phyloP scores from a whole-genome alignment of 2,329 filamentous ascomycete genomes.

The Thelonectria olida region DNA sequence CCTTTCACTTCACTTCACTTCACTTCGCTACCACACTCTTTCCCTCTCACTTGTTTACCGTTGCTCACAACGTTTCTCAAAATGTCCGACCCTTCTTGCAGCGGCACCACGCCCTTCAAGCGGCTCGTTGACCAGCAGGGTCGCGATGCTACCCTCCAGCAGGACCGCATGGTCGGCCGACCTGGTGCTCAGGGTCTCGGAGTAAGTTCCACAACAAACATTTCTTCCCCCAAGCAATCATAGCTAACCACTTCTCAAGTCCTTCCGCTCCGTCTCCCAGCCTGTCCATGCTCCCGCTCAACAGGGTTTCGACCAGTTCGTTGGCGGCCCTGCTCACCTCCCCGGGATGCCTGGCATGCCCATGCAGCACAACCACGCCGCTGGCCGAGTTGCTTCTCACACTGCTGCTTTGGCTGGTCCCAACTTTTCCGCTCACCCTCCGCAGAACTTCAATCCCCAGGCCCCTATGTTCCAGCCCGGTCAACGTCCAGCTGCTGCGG shows the following conservation, averaged over 20 bases:
- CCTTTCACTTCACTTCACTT: background rate
- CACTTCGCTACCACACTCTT: background rate
- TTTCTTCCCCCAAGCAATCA: background rate
- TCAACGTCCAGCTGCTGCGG: too few relatives aligned
- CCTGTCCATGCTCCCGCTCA: conserved; percentile 39
- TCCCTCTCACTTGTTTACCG: background rate
- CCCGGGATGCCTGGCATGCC: conserved; percentile 34
- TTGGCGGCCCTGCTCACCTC: conserved; percentile 41
- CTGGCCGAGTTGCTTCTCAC: conserved; percentile 46
- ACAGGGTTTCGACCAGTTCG: conserved; percentile 49
- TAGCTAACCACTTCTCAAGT: conserved; percentile 33
- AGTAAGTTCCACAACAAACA: conserved; percentile 39
- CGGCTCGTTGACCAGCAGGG: conserved; percentile 53
- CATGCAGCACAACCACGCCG: conserved; percentile 45
- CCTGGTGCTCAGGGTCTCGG: conserved; percentile 38
- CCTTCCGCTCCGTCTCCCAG: conserved; percentile 47
- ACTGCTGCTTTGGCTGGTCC: conserved; percentile 40
- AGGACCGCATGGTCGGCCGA: conserved; percentile 49
- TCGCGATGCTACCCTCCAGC: conserved; percentile 52
- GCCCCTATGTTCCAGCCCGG: too few relatives aligned
- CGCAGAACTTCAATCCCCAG: too few relatives aligned
- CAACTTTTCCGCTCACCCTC: too few relatives aligned
- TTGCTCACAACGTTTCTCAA: conserved; percentile 5
- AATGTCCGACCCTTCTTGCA: conserved; percentile 55
- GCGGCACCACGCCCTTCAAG: conserved; percentile 54